phyloP scores from a whole-genome alignment of 1,284 basidiomycete species.

The Xanthoconium separans region DNA sequence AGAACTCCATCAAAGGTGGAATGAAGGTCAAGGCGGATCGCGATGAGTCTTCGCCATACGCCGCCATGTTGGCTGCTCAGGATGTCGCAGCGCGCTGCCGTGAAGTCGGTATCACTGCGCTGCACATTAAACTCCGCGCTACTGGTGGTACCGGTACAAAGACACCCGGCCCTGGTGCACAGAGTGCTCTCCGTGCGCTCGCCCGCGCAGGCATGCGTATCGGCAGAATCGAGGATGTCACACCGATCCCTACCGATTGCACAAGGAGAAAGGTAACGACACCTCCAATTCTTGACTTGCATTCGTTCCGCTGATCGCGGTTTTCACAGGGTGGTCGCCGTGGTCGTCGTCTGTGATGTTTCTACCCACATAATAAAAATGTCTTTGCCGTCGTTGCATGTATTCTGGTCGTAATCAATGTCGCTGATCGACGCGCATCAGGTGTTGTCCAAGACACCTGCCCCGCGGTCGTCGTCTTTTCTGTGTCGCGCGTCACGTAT shows the following conservation, averaged over 20 bases:
- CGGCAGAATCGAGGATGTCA: constrained; percentile 97
- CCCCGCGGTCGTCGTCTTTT: constrained; percentile 67
- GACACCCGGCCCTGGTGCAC: constrained; percentile 97
- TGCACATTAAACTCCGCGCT: constrained; percentile 97
- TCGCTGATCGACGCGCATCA: constrained; percentile 84
- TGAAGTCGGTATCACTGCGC: constrained; percentile 97
- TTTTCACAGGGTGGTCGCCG: constrained; percentile 91
- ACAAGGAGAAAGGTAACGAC: constrained; percentile 87
- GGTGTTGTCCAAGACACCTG: constrained; percentile 51
- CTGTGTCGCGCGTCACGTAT: constrained; percentile 4
- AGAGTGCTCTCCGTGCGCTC: constrained; percentile 96
- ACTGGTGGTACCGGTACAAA: constrained; percentile 99
- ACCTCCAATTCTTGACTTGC: neutral
- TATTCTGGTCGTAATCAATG: constrained; percentile 46
- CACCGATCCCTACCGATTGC: constrained; percentile 95
- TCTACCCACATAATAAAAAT: constrained; percentile 14
- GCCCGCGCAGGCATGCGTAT: constrained; percentile 99
- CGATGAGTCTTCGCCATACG: constrained; percentile 99
- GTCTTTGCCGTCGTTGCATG: constrained; percentile 34
- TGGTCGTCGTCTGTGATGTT: constrained; percentile 90
- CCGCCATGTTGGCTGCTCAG: constrained; percentile 99
- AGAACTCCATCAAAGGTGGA: constrained; percentile 58
- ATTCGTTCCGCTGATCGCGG: constrained; percentile 8
- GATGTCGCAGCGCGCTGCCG: constrained; percentile 96
- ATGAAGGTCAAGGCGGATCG: constrained; percentile 99